phyloP scores from a whole-genome alignment of 2,329 filamentous ascomycete species.

The Trichoderma koningiopsis region DNA sequence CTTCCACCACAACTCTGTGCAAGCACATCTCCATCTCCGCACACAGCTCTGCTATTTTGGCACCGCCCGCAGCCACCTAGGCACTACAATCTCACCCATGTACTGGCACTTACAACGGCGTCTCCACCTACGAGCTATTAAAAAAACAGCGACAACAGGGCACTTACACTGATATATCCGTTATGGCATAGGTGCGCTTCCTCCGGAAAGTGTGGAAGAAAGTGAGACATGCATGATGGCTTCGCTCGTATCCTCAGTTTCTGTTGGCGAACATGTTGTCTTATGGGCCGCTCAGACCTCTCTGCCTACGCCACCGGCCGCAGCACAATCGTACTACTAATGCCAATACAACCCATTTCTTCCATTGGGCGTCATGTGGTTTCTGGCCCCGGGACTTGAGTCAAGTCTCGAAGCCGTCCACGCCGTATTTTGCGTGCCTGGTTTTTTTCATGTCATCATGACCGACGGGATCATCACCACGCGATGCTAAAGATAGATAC shows the following conservation, averaged over 20 bases:
- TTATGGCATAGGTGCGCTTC: slow-evolving; percentile 23
- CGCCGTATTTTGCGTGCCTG: slow-evolving; percentile 6
- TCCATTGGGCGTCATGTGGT: slow-evolving; percentile 28
- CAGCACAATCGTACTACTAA: slow-evolving; percentile 21
- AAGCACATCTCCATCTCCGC: background rate
- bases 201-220: slow-evolving; percentile 26
- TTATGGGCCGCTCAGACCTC: slow-evolving; percentile 1
- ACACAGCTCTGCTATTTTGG: background rate
- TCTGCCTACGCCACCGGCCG: slow-evolving; percentile 25
- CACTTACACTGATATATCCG: background rate
- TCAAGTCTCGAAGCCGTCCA: slow-evolving; percentile 16
- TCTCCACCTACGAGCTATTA: background rate
- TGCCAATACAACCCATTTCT: slow-evolving; percentile 9
- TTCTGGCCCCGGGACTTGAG: background rate
- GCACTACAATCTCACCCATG: slow-evolving; percentile 8
- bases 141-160: slow-evolving; percentile 4
- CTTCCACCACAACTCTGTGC: background rate
- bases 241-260: slow-evolving; percentile 27
- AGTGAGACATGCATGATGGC: slow-evolving; percentile 35
- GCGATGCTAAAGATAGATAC: slow-evolving; percentile 19
- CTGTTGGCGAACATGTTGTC: slow-evolving; percentile 24
- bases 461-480: background rate
- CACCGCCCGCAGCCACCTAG: background rate
- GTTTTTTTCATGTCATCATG: slow-evolving; percentile 19
- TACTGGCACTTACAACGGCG: background rate